A percentile compares a stretch with the other conserved stretches of the same genome.
phyloP scores from a whole-genome alignment of 2,329 filamentous ascomycete genomes.

The Fusarium circinatum region DNA sequence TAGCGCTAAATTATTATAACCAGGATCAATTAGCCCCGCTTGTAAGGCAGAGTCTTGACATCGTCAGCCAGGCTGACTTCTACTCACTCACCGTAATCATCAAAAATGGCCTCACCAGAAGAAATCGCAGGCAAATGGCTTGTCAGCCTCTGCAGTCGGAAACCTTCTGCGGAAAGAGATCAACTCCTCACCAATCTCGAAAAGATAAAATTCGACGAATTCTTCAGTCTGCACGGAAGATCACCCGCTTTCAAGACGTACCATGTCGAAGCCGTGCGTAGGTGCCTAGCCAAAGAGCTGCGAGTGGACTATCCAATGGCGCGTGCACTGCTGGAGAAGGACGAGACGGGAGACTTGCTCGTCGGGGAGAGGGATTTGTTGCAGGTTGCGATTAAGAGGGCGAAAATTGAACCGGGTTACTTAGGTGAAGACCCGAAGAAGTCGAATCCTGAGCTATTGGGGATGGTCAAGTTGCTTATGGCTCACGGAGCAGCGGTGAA shows the following conservation, averaged over 20 bases:
- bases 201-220: conserved; percentile 15
- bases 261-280: conserved; percentile 1
- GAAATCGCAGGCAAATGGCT: conserved; percentile 17
- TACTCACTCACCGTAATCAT: not conserved
- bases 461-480: conserved; percentile 3
- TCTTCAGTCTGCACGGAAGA: not conserved
- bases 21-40: not conserved
- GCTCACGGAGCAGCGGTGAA: not conserved
- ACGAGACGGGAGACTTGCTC: not conserved
- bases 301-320: not conserved
- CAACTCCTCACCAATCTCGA: conserved; percentile 1
- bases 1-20: not conserved
- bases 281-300: not conserved
- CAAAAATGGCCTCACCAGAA: not conserved
- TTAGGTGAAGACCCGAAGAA: not conserved
- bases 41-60: not conserved
- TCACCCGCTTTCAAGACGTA: not conserved
- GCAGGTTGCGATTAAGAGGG: conserved; percentile 3
- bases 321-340: not conserved
- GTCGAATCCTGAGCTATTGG: conserved; percentile 14
- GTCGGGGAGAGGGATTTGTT: not conserved
- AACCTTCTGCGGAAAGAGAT: not conserved
- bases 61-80: not conserved
- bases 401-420: not conserved
- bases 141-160: not conserved